Evolutionary conservation across 169 alveolate species (phyloP).

Genomic region (Babesia microti): DNA sequence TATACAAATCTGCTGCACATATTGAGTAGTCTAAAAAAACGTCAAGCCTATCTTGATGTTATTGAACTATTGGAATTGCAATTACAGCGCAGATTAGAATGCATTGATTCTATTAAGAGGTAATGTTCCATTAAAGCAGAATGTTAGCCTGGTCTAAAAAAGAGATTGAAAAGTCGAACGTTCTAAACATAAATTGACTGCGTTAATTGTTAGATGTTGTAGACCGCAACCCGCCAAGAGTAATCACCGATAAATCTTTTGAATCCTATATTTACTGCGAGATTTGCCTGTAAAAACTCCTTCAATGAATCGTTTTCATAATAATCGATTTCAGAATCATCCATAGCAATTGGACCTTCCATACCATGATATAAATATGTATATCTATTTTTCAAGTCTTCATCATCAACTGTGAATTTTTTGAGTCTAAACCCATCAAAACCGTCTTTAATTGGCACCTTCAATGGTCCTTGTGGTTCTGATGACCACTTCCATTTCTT

Average conservation of each 20-base stretch:
- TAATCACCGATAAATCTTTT: slow-evolving; percentile 5
- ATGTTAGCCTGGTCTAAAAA: too few relatives aligned
- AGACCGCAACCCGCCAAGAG: slow-evolving; percentile 2
- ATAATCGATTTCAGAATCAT: slow-evolving; percentile 15
- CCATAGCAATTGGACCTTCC: slow-evolving; percentile 22
- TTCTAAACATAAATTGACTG: too few relatives aligned
- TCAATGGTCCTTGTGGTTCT: slow-evolving; percentile 57
- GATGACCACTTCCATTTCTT: slow-evolving; percentile 69
- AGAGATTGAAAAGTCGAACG: too few relatives aligned
- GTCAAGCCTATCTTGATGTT: slow-evolving; percentile 48
- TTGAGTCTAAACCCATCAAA: slow-evolving; percentile 45
- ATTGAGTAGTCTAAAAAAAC: slow-evolving; percentile 30
- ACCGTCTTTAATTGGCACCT: slow-evolving; percentile 57
- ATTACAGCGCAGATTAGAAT: too few relatives aligned
- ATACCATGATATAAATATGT: slow-evolving; percentile 50
- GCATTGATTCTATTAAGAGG: too few relatives aligned
- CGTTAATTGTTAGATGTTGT: too few relatives aligned
- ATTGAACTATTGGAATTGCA: slow-evolving; percentile 21
- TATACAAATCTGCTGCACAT: slow-evolving; percentile 55
- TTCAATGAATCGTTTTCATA: slow-evolving; percentile 15
- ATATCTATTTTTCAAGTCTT: slow-evolving; percentile 32
- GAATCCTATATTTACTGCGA: slow-evolving; percentile 17
- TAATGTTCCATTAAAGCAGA: too few relatives aligned
- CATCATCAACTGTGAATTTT: slow-evolving; percentile 23
- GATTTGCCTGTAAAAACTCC: too few relatives aligned